phyloP scores from a whole-genome alignment of 2,329 filamentous ascomycete species.

The Zopfia rhizophila region DNA sequence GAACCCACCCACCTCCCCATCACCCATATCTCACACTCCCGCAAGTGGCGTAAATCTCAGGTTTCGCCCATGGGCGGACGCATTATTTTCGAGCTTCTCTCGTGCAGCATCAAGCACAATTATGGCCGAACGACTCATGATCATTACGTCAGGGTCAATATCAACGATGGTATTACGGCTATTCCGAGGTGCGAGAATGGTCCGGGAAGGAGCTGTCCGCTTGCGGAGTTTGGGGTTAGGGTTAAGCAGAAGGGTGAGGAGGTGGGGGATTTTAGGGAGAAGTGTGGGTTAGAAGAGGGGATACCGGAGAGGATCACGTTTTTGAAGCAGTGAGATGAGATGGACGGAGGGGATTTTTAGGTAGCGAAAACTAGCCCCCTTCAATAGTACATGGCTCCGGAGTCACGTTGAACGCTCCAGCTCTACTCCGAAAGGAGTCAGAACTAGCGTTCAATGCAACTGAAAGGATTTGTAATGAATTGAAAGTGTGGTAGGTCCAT shows the following conservation, averaged over 20 bases:
- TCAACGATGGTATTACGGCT: constrained; percentile 67
- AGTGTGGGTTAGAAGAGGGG: constrained; percentile 59
- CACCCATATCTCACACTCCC: constrained; percentile 54
- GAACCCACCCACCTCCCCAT: constrained; percentile 58
- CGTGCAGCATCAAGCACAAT: constrained; percentile 40
- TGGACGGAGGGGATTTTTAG: neutral
- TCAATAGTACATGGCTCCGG: too few relatives aligned
- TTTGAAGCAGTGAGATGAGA: constrained; percentile 55
- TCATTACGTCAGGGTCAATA: constrained; percentile 62
- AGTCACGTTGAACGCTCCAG: too few relatives aligned
- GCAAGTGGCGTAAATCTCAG: constrained; percentile 66
- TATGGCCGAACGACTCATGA: constrained; percentile 23
- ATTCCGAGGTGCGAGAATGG: constrained; percentile 60
- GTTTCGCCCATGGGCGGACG: constrained; percentile 68
- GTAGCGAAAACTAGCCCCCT: too few relatives aligned
- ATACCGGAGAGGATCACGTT: constrained; percentile 59
- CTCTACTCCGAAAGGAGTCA: too few relatives aligned
- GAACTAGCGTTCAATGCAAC: too few relatives aligned
- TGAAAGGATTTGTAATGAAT: too few relatives aligned
- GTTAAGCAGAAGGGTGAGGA: constrained; percentile 54
- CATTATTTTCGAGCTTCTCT: constrained; percentile 64
- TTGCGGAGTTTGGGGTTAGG: constrained; percentile 56
- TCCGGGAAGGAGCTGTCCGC: constrained; percentile 60
- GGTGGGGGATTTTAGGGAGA: constrained; percentile 59
- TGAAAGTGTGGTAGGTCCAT: too few relatives aligned